Base-by-base conservation (phyloP, 176 grass and related monocot genomes). In the Aegilops tauschii region DNA sequence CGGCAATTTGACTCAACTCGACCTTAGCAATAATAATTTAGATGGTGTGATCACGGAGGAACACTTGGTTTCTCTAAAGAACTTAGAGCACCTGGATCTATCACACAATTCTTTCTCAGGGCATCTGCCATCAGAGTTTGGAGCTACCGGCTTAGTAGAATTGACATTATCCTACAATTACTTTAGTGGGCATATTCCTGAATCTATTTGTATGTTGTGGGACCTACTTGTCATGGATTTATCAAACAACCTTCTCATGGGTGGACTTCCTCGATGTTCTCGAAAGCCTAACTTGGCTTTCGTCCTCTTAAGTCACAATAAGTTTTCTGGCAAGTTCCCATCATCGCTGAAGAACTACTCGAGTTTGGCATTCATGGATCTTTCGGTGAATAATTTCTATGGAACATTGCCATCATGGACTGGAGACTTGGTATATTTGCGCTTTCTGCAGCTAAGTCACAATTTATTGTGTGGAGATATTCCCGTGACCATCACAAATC, bases 381-480 rank as follows among this genome's bases (percentile, higher is more conserved):
- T 93, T 1, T 8, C 69, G 0, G 9, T 12, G 2, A 93, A 90
- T 6, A 73, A 34, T 0, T 86, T 94, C 3, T 47, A 17, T 12
- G 88, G 91, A 73, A 40, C 3, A 5, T 37, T 93, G 12, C 91
- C 91, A 0, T 0, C 8, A 0, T 93, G 85, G 92, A 85, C 88
- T 3, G 85, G 78, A 4, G 35, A 90, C 29, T 21, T 61, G 3
- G 4, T 47, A 11, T 0, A 9, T 5, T 1, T 76, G 8, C 4
- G 0, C 4, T 31, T 83, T 29, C 20, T 90, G 3, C 61, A 25
- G 10, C 69, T 93, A 1, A 36, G 65, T 27, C 77, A 79, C 1
- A 93, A 93, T 29, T 86, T 59, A 3, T 86, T 93, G 2, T 31
- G 5, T 17, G 92, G 92, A 8, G 1, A 17, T 44, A 88, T 93